Base-by-base conservation (phyloP, 179 eudicot genomes). In the Silene vulgaris region DNA sequence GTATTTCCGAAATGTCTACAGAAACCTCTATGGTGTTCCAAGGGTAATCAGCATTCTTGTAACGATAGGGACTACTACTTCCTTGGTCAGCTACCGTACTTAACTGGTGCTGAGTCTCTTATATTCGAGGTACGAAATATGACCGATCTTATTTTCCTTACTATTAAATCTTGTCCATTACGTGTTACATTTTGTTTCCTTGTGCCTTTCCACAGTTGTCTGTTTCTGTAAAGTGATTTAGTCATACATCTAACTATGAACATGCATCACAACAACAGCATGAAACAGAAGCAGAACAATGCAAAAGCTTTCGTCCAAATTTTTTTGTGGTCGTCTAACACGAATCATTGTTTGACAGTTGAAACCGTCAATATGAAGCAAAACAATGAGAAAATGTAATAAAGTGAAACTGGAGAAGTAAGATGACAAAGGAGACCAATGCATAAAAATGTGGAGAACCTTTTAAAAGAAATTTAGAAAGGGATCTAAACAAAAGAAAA, bases 1-100 rank as follows among this genome's bases (percentile, higher is more conserved):
- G 67, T 75, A 67, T 70, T 57, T 75, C 32, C 28, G 67, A 72
- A 74, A 80, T 73, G 17, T 81, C 14, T 77, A 79, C 96, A 94
- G 98, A 90, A 85, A 83, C 98, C 98, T 23, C 75, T 92, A 81
- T 94, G 98, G 98, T 94, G 98, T 76, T 76, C 79, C 40, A 81
- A 75, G 79, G 35, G 80, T 54, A 72, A 75, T 35, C 84, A 48
- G 66, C 69, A 71, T 77, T 81, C 96, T 65, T 94, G 98, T 85
- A 85, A 65, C 75, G 75, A 92, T 56, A 85, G 97, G 82, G 89
- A 78, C 14, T 87, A 88, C 78, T 94, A 85, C 88, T 94, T 73
- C 82, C 92, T 94, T 70, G 97, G 98, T 50, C 79, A 92, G 79
- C 84, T 94, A 71, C 98, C 96, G 65, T 94, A 88, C 87, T 86